Conservation (phyloP, 805 yeast genomes). For the Yarrowia alimentaria region DNA sequence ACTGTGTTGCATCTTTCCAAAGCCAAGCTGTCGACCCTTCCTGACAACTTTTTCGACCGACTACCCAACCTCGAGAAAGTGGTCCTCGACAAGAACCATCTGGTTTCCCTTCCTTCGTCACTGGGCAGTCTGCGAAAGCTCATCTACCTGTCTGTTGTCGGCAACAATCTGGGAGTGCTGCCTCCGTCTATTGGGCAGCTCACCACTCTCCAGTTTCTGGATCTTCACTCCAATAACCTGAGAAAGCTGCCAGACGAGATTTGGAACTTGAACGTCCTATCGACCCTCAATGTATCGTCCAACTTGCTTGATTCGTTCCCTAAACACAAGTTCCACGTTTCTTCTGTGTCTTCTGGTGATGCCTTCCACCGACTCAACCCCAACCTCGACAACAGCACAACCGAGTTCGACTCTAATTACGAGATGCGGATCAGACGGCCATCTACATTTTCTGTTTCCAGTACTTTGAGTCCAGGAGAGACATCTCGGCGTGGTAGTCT, state of each 20-base stretch:
- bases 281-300: constrained; percentile 66
- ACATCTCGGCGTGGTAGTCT: constrained; percentile 9
- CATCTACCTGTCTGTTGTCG: constrained; percentile 64
- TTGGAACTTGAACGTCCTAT: constrained; percentile 60
- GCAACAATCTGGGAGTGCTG: constrained; percentile 68
- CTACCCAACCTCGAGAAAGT: constrained; percentile 69
- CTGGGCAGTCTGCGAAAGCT: constrained; percentile 59
- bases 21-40: constrained; percentile 76
- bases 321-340: constrained; percentile 36
- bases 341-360: constrained; percentile 36
- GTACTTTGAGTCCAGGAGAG: constrained; percentile 21
- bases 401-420: constrained; percentile 30
- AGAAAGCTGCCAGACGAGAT: constrained; percentile 64
- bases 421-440: constrained; percentile 29
- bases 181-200: constrained; percentile 67
- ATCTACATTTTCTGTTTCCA: constrained; percentile 15
- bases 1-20: constrained; percentile 73
- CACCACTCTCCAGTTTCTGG: constrained; percentile 60
- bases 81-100: constrained; percentile 75
- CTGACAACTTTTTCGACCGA: constrained; percentile 58
- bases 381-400: constrained; percentile 11
- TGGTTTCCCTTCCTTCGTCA: constrained; percentile 70
- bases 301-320: constrained; percentile 65
- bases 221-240: constrained; percentile 81
- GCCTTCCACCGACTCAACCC: constrained; percentile 21